Evolutionary conservation across 2,329 filamentous ascomycete species (phyloP), one percentile per base, ranked within the genome.

Genomic region (Penicillium glabrum): DNA sequence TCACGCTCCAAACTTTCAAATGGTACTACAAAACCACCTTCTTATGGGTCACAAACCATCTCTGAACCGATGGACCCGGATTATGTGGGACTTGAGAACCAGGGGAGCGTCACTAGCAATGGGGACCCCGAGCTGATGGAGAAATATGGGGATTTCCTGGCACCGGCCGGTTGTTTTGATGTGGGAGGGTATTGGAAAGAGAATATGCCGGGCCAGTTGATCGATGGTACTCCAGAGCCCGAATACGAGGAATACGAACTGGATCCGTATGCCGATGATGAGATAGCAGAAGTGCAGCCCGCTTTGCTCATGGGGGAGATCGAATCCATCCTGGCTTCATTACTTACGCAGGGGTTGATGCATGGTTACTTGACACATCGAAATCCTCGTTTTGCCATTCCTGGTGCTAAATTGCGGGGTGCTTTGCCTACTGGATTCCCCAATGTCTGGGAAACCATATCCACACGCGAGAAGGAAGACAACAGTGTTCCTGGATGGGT

Each of bases 301-400:
- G 76, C 60, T 79, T 87, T 33, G 81, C 84, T 77, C 49, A 71
- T 77, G 67, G 67, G 64, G 14, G 88, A 91, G 63, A 80, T 96
- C n/a, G 91, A 96, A 74, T 86, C 86, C 45, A 86, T 90, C 48
- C 82, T 96, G 13, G 85, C 89, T 0, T 88, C 87, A 11, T 82
- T 97, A 13, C 84, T 96, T 21, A 86, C 89, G 49, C 90, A 96
- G 73, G 90, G 89, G 0, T 79, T 96, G 24, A 80, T 97, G 70
- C 86, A 88, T 63, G 93, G 93, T 1, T 97, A 93, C 68, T 83
- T 97, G 27, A 90, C 89, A 16, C 91, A 96, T 67, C 83, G 83
- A 26, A 86, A 87, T 68, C 83, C 83, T 44, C 87, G 89, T 48
- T 92, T 97, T 68, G 92, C 91, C 13, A 90, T 97, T 44, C 86